These are phyloP conservation scores for Raffaelea ambrosiae DNA, from an alignment of 2,329 filamentous ascomycete genomes.

Conservation along the genomic window DNA sequence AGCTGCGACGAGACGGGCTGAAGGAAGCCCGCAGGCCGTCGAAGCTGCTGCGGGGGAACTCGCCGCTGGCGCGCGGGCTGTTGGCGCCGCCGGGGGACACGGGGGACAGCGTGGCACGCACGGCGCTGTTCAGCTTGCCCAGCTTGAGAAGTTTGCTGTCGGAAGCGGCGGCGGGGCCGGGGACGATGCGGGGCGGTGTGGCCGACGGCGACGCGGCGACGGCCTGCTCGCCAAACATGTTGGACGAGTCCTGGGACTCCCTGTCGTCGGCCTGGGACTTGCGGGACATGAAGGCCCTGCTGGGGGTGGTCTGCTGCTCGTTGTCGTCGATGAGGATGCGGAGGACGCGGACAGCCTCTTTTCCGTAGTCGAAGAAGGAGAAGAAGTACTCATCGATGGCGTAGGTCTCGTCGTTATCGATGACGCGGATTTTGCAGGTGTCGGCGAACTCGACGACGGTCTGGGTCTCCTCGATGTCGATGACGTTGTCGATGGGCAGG, in stretches of 20 bases:
- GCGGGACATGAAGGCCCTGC: not conserved
- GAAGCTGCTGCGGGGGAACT: slow-evolving; percentile 43
- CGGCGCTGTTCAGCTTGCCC: slow-evolving; percentile 42
- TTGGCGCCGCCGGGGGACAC: slow-evolving; percentile 34
- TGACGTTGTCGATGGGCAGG: slow-evolving; percentile 76
- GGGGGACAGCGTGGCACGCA: slow-evolving; percentile 53
- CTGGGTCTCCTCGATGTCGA: slow-evolving; percentile 86
- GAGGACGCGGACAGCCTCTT: slow-evolving; percentile 73
- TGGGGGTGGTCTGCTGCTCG: slow-evolving; percentile 29
- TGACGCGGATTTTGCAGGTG: slow-evolving; percentile 85
- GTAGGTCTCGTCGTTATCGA: slow-evolving; percentile 90
- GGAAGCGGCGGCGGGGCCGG: not conserved
- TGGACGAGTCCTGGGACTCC: slow-evolving; percentile 8
- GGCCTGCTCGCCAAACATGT: not conserved
- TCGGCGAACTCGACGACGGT: slow-evolving; percentile 80
- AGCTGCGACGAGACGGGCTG: slow-evolving; percentile 30
- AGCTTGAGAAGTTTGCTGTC: slow-evolving; percentile 15
- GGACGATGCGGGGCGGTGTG: not conserved
- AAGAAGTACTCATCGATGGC: slow-evolving; percentile 99
- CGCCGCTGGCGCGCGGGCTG: slow-evolving; percentile 48
- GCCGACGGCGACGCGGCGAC: slow-evolving; percentile 12
- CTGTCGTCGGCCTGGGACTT: slow-evolving; percentile 1
- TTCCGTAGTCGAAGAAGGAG: slow-evolving; percentile 82
- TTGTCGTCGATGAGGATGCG: slow-evolving; percentile 63
- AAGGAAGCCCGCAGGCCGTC: slow-evolving; percentile 39